Base-by-base conservation (phyloP, 1,284 basidiomycete species). In the Puccinia triticina region DNA sequence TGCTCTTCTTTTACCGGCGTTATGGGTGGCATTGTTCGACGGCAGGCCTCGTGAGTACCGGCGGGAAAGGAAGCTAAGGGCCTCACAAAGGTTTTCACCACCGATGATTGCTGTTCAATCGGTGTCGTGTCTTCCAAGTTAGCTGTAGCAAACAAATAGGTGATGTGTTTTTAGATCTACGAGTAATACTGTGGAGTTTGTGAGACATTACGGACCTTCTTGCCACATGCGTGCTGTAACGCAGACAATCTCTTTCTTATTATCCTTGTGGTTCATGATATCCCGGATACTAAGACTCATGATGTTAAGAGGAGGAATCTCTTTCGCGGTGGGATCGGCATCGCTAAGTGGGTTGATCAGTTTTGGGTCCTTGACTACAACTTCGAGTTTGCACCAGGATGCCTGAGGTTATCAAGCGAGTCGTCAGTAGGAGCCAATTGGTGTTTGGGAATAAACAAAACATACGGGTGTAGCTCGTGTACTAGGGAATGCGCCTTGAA, bases 301-400 rank as follows among this genome's bases (percentile, higher is more conserved):
- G 66, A 98, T 90, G 0, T 94, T 98, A 64, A 99, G 87, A 0
- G 96, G 94, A 3, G 97, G 97, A 29, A 90, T 90, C 43, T 95
- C 95, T 85, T 91, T 92, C 10, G 93, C 92, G 26, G 89, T 87
- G 1, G 88, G 84, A 84, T 95, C 94, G 0, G 90, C 89, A 81
- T 96, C 93, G 0, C 91, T 86, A 86, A 96, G 91, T 0, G 94
- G 93, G 83, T 92, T 93, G 87, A 98, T 91, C 84, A 93, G 91
- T 86, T 97, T 98, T 0, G 95, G 95, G 85, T 95, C 91, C 18
- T 90, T 88, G 16, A 96, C 92, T 0, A 90, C 91, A n/a, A 92
- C 93, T 88, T 99, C 96, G 37, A 97, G 89, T 88, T 97, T 96
- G 86, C 95, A 96, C 95, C 95, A 98, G 0, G 94, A 96, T 26